Conservation (phyloP, 805 yeast species). For the Yamadazyma sp. region DNA sequence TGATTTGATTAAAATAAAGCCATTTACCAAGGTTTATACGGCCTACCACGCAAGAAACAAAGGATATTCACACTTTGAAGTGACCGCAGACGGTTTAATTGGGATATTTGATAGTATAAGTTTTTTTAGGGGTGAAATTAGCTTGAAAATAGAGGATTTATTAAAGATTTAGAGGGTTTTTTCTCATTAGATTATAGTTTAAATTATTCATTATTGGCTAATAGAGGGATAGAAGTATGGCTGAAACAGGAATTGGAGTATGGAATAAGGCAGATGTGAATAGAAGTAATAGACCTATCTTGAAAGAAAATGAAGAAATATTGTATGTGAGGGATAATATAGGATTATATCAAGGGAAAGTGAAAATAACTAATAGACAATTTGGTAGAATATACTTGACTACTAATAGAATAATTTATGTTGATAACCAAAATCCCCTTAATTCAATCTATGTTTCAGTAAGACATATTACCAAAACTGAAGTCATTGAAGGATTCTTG, state of each 20-base stretch:
- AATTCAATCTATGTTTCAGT: conserved; percentile 49
- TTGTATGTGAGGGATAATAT: conserved; percentile 38
- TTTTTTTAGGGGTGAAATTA: too few relatives aligned
- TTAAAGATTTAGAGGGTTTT: too few relatives aligned
- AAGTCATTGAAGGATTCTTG: conserved; percentile 54
- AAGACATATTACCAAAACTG: conserved; percentile 36
- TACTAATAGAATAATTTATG: conserved; percentile 65
- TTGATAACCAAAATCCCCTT: conserved; percentile 46
- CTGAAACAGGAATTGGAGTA: conserved; percentile 8
- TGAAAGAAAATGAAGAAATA: conserved; percentile 29
- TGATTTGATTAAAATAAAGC: too few relatives aligned
- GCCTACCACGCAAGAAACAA: too few relatives aligned
- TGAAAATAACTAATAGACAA: conserved; percentile 61
- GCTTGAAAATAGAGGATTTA: too few relatives aligned
- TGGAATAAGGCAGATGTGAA: conserved; percentile 39
- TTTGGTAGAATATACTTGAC: conserved; percentile 80
- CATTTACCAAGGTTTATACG: too few relatives aligned
- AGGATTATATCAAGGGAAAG: conserved; percentile 78
- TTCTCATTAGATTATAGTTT: too few relatives aligned
- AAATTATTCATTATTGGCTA: too few relatives aligned
- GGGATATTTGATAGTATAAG: too few relatives aligned
- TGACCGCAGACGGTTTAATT: too few relatives aligned
- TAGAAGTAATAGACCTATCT: conserved; percentile 37
- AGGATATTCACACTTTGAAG: too few relatives aligned
- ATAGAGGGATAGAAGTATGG: too few relatives aligned